Conservation (phyloP, 2,329 filamentous ascomycete genomes). For the Claviceps digitariae region DNA sequence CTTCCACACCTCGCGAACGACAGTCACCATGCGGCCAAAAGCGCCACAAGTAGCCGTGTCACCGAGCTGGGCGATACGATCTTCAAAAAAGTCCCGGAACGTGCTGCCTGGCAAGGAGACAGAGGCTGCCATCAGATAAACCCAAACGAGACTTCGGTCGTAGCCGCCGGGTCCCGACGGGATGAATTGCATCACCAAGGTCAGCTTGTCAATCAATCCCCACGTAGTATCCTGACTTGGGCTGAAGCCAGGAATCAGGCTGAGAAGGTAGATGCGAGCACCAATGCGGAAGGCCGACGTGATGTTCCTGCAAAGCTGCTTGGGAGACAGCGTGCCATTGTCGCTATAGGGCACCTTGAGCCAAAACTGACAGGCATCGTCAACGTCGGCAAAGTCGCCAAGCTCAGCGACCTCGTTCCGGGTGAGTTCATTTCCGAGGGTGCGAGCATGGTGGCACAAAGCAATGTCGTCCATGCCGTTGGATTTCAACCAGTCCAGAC, state of each 20-base stretch:
- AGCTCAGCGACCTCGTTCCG: slow-evolving; percentile 48
- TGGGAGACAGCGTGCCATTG: slow-evolving; percentile 65
- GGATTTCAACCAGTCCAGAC: slow-evolving; percentile 76
- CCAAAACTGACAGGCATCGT: slow-evolving; percentile 49
- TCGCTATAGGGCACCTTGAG: slow-evolving; percentile 49
- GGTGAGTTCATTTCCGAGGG: slow-evolving; percentile 77
- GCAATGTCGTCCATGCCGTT: slow-evolving; percentile 74
- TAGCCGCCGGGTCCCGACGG: slow-evolving; percentile 71
- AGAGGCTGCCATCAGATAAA: slow-evolving; percentile 75
- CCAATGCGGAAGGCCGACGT: slow-evolving; percentile 83
- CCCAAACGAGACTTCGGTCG: slow-evolving; percentile 86
- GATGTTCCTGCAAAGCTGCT: slow-evolving; percentile 77
- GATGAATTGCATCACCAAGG: slow-evolving; percentile 64
- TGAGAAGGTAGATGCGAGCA: slow-evolving; percentile 93
- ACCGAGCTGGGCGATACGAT: slow-evolving; percentile 61
- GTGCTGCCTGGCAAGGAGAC: slow-evolving; percentile 57
- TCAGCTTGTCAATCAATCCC: slow-evolving; percentile 65
- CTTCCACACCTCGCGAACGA: slow-evolving; percentile 76
- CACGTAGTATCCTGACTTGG: slow-evolving; percentile 60
- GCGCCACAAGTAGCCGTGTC: slow-evolving; percentile 69
- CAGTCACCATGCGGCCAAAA: slow-evolving; percentile 66
- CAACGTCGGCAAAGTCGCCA: not conserved
- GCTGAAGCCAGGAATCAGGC: slow-evolving; percentile 77
- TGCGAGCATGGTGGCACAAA: slow-evolving; percentile 77
- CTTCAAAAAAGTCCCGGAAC: slow-evolving; percentile 67